Evolutionary conservation across 345 rosid species (phyloP).

Genomic region (Noccaea bulbosa): DNA sequence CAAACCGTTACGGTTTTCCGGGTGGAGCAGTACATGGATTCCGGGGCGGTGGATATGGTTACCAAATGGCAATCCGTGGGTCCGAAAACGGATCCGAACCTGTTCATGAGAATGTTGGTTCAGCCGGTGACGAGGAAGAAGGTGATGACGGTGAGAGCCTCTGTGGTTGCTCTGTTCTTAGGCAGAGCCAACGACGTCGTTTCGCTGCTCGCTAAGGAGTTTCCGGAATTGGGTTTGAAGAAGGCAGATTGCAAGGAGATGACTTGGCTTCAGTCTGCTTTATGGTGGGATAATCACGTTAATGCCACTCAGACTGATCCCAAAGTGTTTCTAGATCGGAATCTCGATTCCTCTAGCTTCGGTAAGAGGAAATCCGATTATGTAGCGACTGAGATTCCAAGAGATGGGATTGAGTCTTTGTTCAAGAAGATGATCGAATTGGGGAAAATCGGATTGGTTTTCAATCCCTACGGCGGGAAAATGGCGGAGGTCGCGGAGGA

Average conservation of each 20-base stretch:
- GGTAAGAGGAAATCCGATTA: slow-evolving; percentile 75
- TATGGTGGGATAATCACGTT: slow-evolving; percentile 52
- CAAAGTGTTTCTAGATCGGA: slow-evolving; percentile 49
- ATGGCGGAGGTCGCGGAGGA: slow-evolving; percentile 49
- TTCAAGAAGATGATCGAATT: slow-evolving; percentile 58
- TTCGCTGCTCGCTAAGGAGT: slow-evolving; percentile 42
- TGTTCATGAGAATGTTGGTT: slow-evolving; percentile 70
- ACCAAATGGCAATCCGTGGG: slow-evolving; percentile 59
- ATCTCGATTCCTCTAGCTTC: slow-evolving; percentile 40
- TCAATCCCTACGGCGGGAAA: slow-evolving; percentile 68
- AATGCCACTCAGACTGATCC: slow-evolving; percentile 45
- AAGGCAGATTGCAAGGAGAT: slow-evolving; percentile 52
- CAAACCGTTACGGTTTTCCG: slow-evolving; percentile 57
- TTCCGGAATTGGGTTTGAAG: slow-evolving; percentile 57
- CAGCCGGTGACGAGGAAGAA: slow-evolving; percentile 56
- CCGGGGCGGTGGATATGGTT: slow-evolving; percentile 51
- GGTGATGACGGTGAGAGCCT: slow-evolving; percentile 47
- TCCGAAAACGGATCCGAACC: slow-evolving; percentile 49
- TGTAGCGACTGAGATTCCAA: slow-evolving; percentile 48
- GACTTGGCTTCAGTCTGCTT: slow-evolving; percentile 65
- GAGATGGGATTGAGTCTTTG: slow-evolving; percentile 43
- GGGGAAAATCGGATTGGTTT: slow-evolving; percentile 55
- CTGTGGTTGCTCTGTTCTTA: slow-evolving; percentile 49
- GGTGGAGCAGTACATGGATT: slow-evolving; percentile 41
- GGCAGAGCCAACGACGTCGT: slow-evolving; percentile 52